Base-by-base conservation (phyloP, 345 rosid genomes). In the Fremontodendron californicum region DNA sequence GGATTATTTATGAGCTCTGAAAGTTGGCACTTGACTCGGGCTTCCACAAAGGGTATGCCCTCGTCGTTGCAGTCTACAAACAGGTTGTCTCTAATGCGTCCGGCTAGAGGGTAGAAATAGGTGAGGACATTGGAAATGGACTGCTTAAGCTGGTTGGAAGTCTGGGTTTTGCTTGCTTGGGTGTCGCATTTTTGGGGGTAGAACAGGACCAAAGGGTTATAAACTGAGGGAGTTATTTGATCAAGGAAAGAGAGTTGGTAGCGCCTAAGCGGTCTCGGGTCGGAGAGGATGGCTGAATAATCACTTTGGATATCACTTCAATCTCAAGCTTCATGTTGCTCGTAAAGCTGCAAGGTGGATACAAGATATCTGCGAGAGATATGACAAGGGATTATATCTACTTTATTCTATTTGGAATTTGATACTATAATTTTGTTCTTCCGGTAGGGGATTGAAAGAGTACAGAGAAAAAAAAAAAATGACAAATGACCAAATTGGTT, bases 51-150 rank as follows among this genome's bases (percentile, higher is more conserved):
- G 63, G 78, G 80, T 11, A 75, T 40, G 27, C 86, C 88, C 25
- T 75, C 40, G 1, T 82, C 85, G 45, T 55, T 78, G 79, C 86
- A 86, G 19, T 79, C 77, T 0, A 83, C 75, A 13, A 13, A 39
- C 25, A 37, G 3, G 37, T 60, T 12, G 19, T 31, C 33, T 60
- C 16, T 29, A 31, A 60, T 60, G 37, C 64, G 37, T 60, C 64
- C 64, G 0, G 64, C 64, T 60, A 60, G n/a, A 25, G 58, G 33
- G 33, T 71, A 12, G 21, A 60, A 60, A 13, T 27, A 35, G 19
- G 64, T 12, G 1, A 60, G 12, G 8, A 19, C 64, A 4, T 60
- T 6, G 18, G 64, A 60, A 3, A 60, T 5, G 64, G 64, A 60
- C 19, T 4, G 64, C 33, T 29, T 60, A 29, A 60, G 12, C 8